Evolutionary conservation across 208 protist genomes (phyloP).

Genomic region (Histomonas meleagridis): DNA sequence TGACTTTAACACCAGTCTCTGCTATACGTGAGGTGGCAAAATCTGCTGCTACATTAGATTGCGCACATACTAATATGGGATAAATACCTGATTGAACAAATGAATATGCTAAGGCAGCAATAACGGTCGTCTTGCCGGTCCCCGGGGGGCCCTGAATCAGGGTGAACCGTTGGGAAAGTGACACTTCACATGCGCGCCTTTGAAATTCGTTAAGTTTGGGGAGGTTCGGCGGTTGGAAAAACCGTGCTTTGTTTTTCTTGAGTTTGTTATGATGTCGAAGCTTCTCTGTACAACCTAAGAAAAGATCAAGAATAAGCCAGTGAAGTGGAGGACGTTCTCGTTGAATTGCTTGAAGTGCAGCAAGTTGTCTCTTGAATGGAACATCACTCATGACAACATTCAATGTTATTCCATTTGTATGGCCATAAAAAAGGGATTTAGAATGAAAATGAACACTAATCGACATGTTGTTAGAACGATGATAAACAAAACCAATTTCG

Average conservation of each 20-base stretch:
- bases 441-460: not conserved
- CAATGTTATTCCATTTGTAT: not conserved
- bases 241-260: too few species aligned
- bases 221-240: too few species aligned
- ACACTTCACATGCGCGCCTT: too few species aligned
- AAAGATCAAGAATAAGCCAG: not conserved
- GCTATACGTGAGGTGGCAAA: constrained; percentile 80
- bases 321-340: not conserved
- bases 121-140: constrained; percentile 87
- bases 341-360: not conserved
- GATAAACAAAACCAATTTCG: not conserved
- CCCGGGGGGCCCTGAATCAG: constrained; percentile 82
- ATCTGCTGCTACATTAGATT: constrained; percentile 87
- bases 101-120: constrained; percentile 78
- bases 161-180: constrained; percentile 62
- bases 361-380: not conserved
- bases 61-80: constrained; percentile 73
- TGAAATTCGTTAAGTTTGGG: too few species aligned
- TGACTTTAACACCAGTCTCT: constrained; percentile 72
- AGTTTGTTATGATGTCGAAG: not conserved
- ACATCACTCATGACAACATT: not conserved
- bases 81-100: constrained; percentile 52
- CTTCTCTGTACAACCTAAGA: not conserved
- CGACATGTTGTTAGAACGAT: not conserved
- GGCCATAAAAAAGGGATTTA: not conserved